These are phyloP conservation scores for Rosa multiflora DNA, from an alignment of 306 rosid species.

Conservation along the genomic window DNA sequence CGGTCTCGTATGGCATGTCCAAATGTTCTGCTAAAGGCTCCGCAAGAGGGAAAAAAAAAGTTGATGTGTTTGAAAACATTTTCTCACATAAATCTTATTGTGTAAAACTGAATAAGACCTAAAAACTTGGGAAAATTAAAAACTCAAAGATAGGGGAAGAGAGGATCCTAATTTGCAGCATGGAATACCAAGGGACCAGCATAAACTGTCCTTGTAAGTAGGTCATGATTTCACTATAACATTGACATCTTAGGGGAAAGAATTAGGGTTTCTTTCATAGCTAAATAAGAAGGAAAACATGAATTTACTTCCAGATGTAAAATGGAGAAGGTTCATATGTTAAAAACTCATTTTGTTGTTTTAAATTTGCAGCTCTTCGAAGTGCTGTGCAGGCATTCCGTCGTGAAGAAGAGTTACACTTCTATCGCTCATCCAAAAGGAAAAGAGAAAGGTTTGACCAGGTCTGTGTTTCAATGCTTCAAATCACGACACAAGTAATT, in stretches of 20 bases:
- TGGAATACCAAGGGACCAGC: not conserved
- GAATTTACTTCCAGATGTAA: not conserved
- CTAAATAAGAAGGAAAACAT: not conserved
- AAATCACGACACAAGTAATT: not conserved
- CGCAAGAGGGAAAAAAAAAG: not conserved
- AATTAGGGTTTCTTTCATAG: not conserved
- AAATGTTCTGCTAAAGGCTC: not conserved
- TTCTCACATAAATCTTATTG: not conserved
- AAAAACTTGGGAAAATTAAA: not conserved
- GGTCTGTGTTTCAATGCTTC: constrained; percentile 48
- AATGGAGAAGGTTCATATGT: not conserved
- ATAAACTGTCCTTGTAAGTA: not conserved
- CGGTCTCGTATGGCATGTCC: not conserved
- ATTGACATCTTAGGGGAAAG: not conserved
- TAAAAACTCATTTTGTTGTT: not conserved
- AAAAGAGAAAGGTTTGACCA: constrained; percentile 83
- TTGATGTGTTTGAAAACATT: not conserved
- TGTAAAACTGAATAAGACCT: not conserved
- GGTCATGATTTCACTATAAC: not conserved
- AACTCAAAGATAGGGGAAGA: not conserved
- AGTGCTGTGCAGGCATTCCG: constrained; percentile 90
- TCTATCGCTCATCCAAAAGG: constrained; percentile 72
- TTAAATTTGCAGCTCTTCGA: constrained; percentile 70
- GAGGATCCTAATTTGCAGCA: not conserved
- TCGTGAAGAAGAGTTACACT: constrained; percentile 80